Base-by-base conservation (phyloP, 148 eudicot genomes). In the Amaranthus palmeri region DNA sequence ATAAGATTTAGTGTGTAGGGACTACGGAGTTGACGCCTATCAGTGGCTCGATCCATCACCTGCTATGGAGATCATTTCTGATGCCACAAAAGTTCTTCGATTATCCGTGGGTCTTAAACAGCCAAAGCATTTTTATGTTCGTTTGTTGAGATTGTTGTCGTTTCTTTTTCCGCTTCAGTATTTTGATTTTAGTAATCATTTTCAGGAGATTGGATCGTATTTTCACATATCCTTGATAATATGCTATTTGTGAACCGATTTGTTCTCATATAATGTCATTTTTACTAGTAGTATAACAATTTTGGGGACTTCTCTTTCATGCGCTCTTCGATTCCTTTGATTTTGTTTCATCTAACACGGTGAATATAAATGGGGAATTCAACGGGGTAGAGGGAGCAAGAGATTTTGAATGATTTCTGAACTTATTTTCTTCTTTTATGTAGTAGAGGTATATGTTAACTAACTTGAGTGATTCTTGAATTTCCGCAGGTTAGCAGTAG, bases 401-500 rank as follows among this genome's bases (percentile, higher is more conserved):
- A 12, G 66, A 10, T 14, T 62, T 62, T 11, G 5, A 43, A 62
- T 62, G 66, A 11, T 9, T 42, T 12, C 4, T 25, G 2, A 3
- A 5, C 15, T 10, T 12, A 4, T 7, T 62, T 42, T 62, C 18
- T 17, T 5, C 61, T 12, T 58, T 56, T 3, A 2, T 40, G 36
- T 7, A 40, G 46, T 40, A 61, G 45, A 41, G 2, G 36, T 61
- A 61, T 40, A 61, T 61, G n/a, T 2, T 25, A 25, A 25, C 36
- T 25, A 25, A 25, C 36, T 25, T 25, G 36, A 25, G 36, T 25
- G 36, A 25, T 70, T 64, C 70, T 47, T 72, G 40, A 74, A 56
- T 7, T 87, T 25, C 36, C 36, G 84, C 87, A 90, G 89, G 91
- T 80, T 81, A 59, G 80, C 95, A n/a, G 93, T 89, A 78, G 83